Percentiles rank a stretch among this genome's conserved stretches.
Conservation (phyloP, 768 basidiomycete genomes). For the Hirschioporus abietinus region DNA sequence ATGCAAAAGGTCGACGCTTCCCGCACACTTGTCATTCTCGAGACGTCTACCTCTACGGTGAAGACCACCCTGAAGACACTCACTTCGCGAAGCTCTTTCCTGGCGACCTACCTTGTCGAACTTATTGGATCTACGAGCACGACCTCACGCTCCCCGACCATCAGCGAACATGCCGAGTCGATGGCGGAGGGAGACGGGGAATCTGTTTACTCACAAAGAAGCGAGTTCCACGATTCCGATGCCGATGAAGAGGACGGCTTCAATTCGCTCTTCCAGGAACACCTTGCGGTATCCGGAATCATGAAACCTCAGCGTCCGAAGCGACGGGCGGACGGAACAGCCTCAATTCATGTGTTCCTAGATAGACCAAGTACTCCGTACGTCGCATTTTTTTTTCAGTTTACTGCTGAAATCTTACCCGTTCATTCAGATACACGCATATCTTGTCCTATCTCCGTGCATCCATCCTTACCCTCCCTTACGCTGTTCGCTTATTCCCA, state of each 20-base stretch:
- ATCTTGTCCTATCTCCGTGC: constrained; percentile 70
- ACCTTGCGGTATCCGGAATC: constrained; percentile 57
- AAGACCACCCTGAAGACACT: constrained; percentile 65
- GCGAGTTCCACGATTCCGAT: constrained; percentile 22
- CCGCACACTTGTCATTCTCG: constrained; percentile 63
- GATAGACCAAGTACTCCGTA: constrained; percentile 78
- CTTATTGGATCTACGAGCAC: constrained; percentile 23
- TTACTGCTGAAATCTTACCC: constrained; percentile 7
- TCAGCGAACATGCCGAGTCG: constrained; percentile 8
- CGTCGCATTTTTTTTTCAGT: constrained; percentile 26
- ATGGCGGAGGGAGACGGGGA: constrained; percentile 11
- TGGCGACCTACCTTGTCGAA: constrained; percentile 52
- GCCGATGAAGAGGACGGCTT: constrained; percentile 34
- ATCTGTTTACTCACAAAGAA: constrained; percentile 5
- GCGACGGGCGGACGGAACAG: constrained; percentile 4
- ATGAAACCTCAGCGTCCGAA: constrained; percentile 6
- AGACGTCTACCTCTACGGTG: constrained; percentile 64
- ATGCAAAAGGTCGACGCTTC: constrained; percentile 43
- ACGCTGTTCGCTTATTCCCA: constrained; percentile 40
- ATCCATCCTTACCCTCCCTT: constrained; percentile 49
- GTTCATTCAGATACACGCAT: constrained; percentile 53
- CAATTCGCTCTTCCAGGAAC: constrained; percentile 51
- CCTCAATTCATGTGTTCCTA: constrained; percentile 61
- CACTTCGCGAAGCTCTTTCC: constrained; percentile 60
- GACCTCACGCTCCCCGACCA: neutral